Base-by-base conservation (phyloP, 768 basidiomycete genomes). In the Trametes cubensis region DNA sequence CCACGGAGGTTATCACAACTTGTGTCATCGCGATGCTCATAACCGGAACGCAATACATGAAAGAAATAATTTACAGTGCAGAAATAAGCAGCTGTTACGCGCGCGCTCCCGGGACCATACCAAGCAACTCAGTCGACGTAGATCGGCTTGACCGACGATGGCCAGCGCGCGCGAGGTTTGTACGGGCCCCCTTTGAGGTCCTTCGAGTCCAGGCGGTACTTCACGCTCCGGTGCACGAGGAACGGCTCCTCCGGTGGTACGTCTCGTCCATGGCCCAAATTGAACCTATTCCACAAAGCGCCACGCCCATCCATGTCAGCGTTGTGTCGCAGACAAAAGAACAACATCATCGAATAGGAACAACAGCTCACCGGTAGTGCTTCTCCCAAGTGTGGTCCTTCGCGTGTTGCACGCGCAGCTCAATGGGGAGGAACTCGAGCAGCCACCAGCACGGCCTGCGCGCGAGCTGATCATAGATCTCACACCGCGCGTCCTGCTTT, bases 401-500 rank as follows among this genome's bases (percentile, higher is more conserved):
- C 18, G 42, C n/a, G 18, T 50, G 45, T 56, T 72, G 71, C 20
- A 55, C 44, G 39, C 72, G 68, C 62, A 74, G 73, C 59, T 58
- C 50, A 26, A 73, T 55, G 20, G 77, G 77, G 23, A 79, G n/a
- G 7, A 78, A 57, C 70, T 92, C 89, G 39, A 92, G 73, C 21
- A 87, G 65, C 89, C 90, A 91, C 90, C 89, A 91, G 0, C 48
- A 54, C 50, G 65, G 75, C n/a, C 72, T 57, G 4, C 76, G 65
- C n/a, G 72, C 61, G 21, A 91, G 78, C 74, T 88, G 81, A 71
- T 91, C 89, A 58, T 85, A 83, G 4, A 79, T 72, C 0, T 74
- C 75, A 54, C 77, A 77, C 15, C 86, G 53, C 6, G 84, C 83
- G 66, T 91, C 90, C 5, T 70, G 68, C 30, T 87, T 63, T 30